Percentiles rank a stretch among this genome's conserved stretches.
Conservation (phyloP, 208 protist species). For the Leishmania amazonensis region DNA sequence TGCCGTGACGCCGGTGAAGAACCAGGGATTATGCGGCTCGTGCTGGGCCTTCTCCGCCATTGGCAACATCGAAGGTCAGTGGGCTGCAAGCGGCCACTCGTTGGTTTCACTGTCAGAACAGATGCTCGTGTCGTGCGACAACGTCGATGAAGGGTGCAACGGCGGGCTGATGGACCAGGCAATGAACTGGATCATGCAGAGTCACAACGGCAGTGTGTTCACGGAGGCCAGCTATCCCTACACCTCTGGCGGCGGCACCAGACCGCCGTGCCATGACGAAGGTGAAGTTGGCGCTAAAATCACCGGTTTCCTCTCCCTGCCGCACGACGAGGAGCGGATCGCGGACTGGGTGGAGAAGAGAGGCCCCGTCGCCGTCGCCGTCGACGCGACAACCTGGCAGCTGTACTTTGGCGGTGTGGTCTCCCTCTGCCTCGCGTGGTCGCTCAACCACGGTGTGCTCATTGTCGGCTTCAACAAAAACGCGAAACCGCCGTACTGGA, state of each 20-base stretch:
- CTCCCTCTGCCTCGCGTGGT: conserved; percentile 56
- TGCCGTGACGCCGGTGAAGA: conserved; percentile 93
- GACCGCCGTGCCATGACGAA: conserved; percentile 37
- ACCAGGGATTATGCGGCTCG: conserved; percentile 95
- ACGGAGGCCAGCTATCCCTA: conserved; percentile 91
- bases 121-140: conserved; percentile 94
- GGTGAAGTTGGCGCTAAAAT: conserved; percentile 72
- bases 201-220: conserved; percentile 62
- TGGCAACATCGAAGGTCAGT: conserved; percentile 90
- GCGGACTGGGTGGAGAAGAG: conserved; percentile 63
- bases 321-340: conserved; percentile 76
- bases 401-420: conserved; percentile 83
- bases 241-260: conserved; percentile 54
- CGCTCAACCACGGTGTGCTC: conserved; percentile 91
- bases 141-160: conserved; percentile 83
- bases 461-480: conserved; percentile 84
- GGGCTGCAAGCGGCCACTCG: conserved; percentile 44
- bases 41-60: conserved; percentile 97
- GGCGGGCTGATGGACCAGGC: conserved; percentile 93
- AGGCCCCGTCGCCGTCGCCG: conserved; percentile 91
- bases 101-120: conserved; percentile 93
- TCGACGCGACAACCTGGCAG: conserved; percentile 88
- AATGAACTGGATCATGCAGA: conserved; percentile 77
- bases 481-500: conserved; percentile 79
- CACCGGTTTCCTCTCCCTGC: conserved; percentile 64